Evolutionary conservation across 768 basidiomycete species (phyloP).

Genomic region (Podaxis carcinomalis): DNA sequence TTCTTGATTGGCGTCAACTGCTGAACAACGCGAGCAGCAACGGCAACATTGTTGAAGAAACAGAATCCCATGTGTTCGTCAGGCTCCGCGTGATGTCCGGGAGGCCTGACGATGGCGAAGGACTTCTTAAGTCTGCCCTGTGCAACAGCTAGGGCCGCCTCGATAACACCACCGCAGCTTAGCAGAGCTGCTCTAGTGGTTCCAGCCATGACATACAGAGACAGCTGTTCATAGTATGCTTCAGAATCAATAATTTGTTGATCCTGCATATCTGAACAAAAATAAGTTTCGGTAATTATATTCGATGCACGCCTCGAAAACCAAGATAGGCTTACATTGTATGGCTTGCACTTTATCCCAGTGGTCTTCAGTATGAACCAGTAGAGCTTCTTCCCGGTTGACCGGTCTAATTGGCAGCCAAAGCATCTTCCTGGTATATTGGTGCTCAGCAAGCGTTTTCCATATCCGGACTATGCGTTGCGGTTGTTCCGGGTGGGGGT

Average conservation of each 20-base stretch:
- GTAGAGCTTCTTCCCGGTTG: constrained; percentile 70
- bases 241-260: constrained; percentile 75
- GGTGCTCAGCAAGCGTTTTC: constrained; percentile 53
- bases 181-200: constrained; percentile 83
- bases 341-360: constrained; percentile 89
- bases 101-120: constrained; percentile 94
- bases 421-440: constrained; percentile 69
- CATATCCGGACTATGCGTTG: constrained; percentile 82
- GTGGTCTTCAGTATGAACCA: constrained; percentile 88
- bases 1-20: constrained; percentile 65
- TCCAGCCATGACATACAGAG: constrained; percentile 84
- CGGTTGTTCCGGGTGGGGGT: constrained; percentile 60
- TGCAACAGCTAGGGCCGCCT: constrained; percentile 84
- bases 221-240: constrained; percentile 84
- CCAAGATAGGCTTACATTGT: constrained; percentile 54
- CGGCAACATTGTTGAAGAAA: constrained; percentile 98
- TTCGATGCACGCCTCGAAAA: constrained; percentile 8
- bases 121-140: constrained; percentile 75
- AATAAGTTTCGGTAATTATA: constrained; percentile 12
- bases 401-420: constrained; percentile 73
- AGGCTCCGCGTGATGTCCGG: constrained; percentile 98
- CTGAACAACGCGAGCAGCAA: constrained; percentile 82
- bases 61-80: constrained; percentile 99
- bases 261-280: constrained; percentile 57
- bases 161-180: constrained; percentile 93